Conservation (phyloP, 179 eudicot genomes). For the Corrigiola litoralis region DNA sequence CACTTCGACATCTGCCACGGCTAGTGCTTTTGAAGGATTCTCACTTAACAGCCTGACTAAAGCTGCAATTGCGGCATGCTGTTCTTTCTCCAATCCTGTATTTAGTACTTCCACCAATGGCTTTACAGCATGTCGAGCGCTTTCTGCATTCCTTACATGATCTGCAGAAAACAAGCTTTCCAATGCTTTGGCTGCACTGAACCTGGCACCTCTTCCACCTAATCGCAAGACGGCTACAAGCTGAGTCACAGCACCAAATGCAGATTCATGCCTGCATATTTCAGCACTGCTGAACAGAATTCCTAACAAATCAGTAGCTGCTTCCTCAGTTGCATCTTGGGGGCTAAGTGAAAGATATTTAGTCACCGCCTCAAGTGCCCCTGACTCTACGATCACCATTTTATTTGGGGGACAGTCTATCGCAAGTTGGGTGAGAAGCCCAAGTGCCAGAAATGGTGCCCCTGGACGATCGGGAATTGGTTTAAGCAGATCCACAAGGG, state of each 20-base stretch:
- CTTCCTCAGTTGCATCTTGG: slow-evolving; percentile 94
- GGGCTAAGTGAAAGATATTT: slow-evolving; percentile 96
- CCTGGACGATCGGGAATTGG: slow-evolving; percentile 99
- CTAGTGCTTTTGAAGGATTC: slow-evolving; percentile 79
- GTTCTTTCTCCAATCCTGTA: slow-evolving; percentile 93
- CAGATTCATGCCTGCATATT: slow-evolving; percentile 89
- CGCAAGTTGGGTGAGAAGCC: slow-evolving; percentile 86
- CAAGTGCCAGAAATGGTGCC: slow-evolving; percentile 87
- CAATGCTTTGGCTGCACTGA: slow-evolving; percentile 95
- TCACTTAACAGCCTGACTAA: slow-evolving; percentile 75
- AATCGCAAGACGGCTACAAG: slow-evolving; percentile 92
- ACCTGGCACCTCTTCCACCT: slow-evolving; percentile 97
- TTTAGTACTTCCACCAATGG: slow-evolving; percentile 89
- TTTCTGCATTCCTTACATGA: slow-evolving; percentile 86
- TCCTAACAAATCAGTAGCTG: slow-evolving; percentile 89
- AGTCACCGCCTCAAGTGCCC: slow-evolving; percentile 90
- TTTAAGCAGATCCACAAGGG: slow-evolving; percentile 89
- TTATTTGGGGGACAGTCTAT: slow-evolving; percentile 82
- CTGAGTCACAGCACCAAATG: slow-evolving; percentile 87
- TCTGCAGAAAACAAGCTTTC: slow-evolving; percentile 94
- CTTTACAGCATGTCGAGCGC: slow-evolving; percentile 90
- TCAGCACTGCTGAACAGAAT: slow-evolving; percentile 82
- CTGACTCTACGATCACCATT: slow-evolving; percentile 93
- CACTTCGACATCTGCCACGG: slow-evolving; percentile 86
- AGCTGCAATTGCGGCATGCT: slow-evolving; percentile 99